These are phyloP conservation scores for Chaetomidium leptoderma DNA, from an alignment of 495 filamentous ascomycete genomes.

Conservation along the genomic window DNA sequence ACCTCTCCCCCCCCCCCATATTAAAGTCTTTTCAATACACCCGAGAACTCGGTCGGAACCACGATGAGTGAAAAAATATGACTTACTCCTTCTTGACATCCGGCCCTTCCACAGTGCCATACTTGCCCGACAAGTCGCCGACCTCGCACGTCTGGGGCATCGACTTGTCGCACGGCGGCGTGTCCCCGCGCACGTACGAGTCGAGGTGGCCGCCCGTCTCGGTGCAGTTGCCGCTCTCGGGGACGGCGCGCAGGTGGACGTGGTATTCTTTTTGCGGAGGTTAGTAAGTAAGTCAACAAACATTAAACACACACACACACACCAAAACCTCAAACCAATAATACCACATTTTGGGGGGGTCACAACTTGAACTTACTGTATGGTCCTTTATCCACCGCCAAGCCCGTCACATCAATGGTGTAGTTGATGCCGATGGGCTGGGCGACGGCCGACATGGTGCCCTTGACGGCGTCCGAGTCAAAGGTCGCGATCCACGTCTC, in stretches of 20 bases:
- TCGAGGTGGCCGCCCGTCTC: constrained; percentile 57
- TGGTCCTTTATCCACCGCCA: constrained; percentile 59
- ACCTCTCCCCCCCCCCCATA: neutral
- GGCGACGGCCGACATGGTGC: constrained; percentile 53
- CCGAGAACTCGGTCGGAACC: too few relatives aligned
- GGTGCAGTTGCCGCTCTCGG: constrained; percentile 69
- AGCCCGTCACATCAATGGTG: constrained; percentile 54
- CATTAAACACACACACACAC: too few relatives aligned
- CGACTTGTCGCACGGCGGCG: constrained; percentile 56
- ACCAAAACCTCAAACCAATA: too few relatives aligned
- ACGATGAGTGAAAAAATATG: too few relatives aligned
- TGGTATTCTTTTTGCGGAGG: too few relatives aligned
- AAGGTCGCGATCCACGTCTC: constrained; percentile 51
- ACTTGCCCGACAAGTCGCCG: constrained; percentile 78
- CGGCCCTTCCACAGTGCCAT: constrained; percentile 56
- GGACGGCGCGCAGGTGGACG: constrained; percentile 67
- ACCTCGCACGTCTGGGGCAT: constrained; percentile 69
- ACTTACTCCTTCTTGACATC: constrained; percentile 34
- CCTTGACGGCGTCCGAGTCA: constrained; percentile 49
- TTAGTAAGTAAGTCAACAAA: too few relatives aligned
- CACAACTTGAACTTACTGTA: constrained; percentile 57
- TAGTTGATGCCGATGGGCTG: constrained; percentile 56
- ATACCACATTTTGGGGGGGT: too few relatives aligned
- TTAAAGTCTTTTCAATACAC: too few relatives aligned
- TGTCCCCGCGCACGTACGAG: constrained; percentile 55